These are phyloP conservation scores for Pelargonium nanum DNA, from an alignment of 345 rosid species.

Conservation along the genomic window DNA sequence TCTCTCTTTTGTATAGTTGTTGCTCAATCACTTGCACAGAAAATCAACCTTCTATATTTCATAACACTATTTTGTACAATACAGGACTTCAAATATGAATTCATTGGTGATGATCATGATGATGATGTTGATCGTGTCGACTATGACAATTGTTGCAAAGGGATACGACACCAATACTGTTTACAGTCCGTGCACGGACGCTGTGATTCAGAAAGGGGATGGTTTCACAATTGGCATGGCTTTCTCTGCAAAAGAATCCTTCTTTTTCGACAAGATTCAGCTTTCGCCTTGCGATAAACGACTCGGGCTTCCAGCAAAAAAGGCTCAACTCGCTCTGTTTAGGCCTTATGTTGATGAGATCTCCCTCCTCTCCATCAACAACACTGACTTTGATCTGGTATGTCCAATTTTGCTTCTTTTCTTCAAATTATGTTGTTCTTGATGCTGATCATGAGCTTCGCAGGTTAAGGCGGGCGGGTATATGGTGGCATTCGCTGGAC, in stretches of 20 bases:
- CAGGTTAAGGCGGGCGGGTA: conserved; percentile 56
- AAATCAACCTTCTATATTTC: too few species aligned
- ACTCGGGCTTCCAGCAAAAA: conserved; percentile 36
- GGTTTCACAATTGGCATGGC: conserved; percentile 77
- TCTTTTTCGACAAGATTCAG: conserved; percentile 50
- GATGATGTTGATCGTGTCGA: conserved; percentile 5
- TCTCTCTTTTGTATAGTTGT: too few species aligned
- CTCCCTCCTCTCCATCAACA: conserved; percentile 68
- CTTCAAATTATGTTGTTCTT: background rate
- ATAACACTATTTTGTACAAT: too few species aligned
- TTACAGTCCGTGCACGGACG: conserved; percentile 59
- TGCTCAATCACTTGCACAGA: too few species aligned
- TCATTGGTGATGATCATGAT: conserved; percentile 4
- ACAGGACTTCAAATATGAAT: too few species aligned
- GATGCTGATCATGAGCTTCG: background rate
- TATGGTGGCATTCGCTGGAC: conserved; percentile 92
- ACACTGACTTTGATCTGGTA: conserved; percentile 45
- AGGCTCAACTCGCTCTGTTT: conserved; percentile 57
- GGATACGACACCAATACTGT: conserved; percentile 48
- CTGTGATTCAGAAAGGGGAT: conserved; percentile 46
- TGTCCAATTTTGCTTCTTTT: background rate
- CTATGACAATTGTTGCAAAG: conserved; percentile 13
- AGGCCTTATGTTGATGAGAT: conserved; percentile 76
- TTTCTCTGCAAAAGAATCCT: conserved; percentile 50
- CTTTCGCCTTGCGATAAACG: conserved; percentile 87